Conservation (phyloP, 257 asterid genomes). For the Marsdenia floribunda region DNA sequence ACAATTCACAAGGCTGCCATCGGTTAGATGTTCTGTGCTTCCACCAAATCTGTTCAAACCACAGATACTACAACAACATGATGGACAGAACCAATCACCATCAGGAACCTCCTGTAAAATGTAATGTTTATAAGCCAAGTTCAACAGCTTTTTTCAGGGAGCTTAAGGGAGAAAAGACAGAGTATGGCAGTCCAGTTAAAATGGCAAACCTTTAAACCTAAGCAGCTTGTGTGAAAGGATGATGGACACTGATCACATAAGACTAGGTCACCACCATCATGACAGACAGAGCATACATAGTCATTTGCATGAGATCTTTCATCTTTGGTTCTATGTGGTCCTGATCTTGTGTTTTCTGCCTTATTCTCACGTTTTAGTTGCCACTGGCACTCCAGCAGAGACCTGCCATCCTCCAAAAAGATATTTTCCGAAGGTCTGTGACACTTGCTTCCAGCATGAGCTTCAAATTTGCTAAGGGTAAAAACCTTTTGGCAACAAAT, state of each 20-base stretch:
- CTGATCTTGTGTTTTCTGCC: slow-evolving; percentile 19
- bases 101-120: slow-evolving; percentile 66
- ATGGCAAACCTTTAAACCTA: slow-evolving; percentile 67
- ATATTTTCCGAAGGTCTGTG: slow-evolving; percentile 58
- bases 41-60: slow-evolving; percentile 27
- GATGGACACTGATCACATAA: slow-evolving; percentile 95
- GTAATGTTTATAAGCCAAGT: slow-evolving; percentile 6
- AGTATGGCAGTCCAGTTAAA: slow-evolving; percentile 13
- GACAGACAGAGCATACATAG: slow-evolving; percentile 78
- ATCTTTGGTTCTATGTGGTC: slow-evolving; percentile 25
- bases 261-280: slow-evolving; percentile 71
- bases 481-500: slow-evolving; percentile 55
- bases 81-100: slow-evolving; percentile 97
- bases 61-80: slow-evolving; percentile 88
- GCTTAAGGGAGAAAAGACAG: not conserved
- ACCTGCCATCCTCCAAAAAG: slow-evolving; percentile 75
- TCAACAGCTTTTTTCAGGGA: not conserved
- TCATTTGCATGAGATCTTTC: slow-evolving; percentile 37
- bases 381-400: slow-evolving; percentile 61
- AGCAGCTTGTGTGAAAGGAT: slow-evolving; percentile 69
- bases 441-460: slow-evolving; percentile 64
- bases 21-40: slow-evolving; percentile 23
- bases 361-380: slow-evolving; percentile 31
- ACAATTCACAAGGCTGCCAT: slow-evolving; percentile 37
- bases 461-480: slow-evolving; percentile 54